phyloP scores from a whole-genome alignment of 2,329 filamentous ascomycete species.

The Scortechinia acanthostroma region DNA sequence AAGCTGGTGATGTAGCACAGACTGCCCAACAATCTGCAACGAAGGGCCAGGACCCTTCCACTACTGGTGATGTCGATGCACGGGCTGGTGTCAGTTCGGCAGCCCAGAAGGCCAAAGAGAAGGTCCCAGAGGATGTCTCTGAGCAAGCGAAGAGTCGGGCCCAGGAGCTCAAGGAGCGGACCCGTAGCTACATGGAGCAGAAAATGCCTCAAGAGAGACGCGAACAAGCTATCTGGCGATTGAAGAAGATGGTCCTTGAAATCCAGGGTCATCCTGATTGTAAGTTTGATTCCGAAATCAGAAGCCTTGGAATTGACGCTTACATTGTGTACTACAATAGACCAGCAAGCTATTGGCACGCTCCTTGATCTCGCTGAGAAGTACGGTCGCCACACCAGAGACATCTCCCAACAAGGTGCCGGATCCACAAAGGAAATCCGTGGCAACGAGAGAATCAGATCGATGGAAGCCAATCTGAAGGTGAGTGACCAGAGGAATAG shows the following conservation, averaged over 20 bases:
- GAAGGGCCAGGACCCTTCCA: no score
- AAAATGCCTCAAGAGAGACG: constrained; percentile 91
- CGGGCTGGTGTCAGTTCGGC: constrained; percentile 36
- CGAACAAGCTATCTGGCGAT: constrained; percentile 81
- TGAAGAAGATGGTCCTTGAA: constrained; percentile 97
- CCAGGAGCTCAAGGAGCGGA: background rate
- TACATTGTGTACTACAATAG: constrained; percentile 24
- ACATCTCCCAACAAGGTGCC: constrained; percentile 53
- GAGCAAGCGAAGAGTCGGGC: no score
- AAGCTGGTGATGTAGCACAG: constrained; percentile 31
- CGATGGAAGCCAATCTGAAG: constrained; percentile 74
- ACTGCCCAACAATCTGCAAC: no score
- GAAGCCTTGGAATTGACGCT: no score
- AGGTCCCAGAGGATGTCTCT: constrained; percentile 38
- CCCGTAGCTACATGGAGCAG: constrained; percentile 65
- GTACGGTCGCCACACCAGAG: constrained; percentile 71
- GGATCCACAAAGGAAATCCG: constrained; percentile 70
- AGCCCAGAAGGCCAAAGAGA: constrained; percentile 35
- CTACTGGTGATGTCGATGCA: no score
- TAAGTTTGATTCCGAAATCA: constrained; percentile 30
- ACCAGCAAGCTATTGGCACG: constrained; percentile 84
- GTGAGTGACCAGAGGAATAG: constrained; percentile 29
- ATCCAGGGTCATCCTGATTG: constrained; percentile 91
- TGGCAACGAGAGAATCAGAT: constrained; percentile 50
- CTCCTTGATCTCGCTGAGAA: constrained; percentile 77